Base-by-base conservation (phyloP, 768 basidiomycete species). In the Tylopilus cervinicoccineus region DNA sequence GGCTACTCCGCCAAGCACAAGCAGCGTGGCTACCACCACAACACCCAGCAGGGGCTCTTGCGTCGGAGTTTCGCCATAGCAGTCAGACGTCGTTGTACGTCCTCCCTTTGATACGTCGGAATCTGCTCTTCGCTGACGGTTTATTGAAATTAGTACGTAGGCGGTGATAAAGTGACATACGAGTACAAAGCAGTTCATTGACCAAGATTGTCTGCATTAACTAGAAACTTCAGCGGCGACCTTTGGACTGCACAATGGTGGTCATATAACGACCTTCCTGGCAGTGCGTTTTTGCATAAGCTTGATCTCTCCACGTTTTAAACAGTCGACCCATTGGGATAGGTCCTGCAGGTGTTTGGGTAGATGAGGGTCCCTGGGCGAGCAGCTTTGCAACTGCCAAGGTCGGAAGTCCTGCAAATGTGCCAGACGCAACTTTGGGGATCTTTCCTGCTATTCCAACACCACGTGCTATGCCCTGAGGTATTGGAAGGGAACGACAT, bases 201-300 rank as follows among this genome's bases (percentile, higher is more conserved):
- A 2, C 0, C n/a, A 8, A 17, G 3, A 27, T 31, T 19, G 1
- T 22, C 4, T 33, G 32, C 27, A 29, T 28, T 31, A 17, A 57
- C 39, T 28, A 4, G 0, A 14, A 0, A 11, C 16, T 45, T 43
- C 40, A 78, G 78, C 45, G 74, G 76, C 11, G 61, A 77, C 50
- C 63, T 78, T 10, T 80, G 78, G 78, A 72, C 66, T 1, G 76
- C 77, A 5, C 58, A 69, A 44, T 76, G 71, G 70, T 80, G 79
- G 78, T 68, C 65, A 10, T 62, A 76, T 36, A 57, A 60, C 20
- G 74, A 77, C 62, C 19, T 57, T 28, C 69, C 66, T 8, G 62
- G 64, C 3, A 68, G 71, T 66, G 43, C 13, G 61, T n/a, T 59
- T 29, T 10, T 11, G 16, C 4, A 24, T n/a, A 4, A 11, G 28